Base-by-base conservation (phyloP, 2,329 filamentous ascomycete genomes). In the Pleochaeta shiraiana region DNA sequence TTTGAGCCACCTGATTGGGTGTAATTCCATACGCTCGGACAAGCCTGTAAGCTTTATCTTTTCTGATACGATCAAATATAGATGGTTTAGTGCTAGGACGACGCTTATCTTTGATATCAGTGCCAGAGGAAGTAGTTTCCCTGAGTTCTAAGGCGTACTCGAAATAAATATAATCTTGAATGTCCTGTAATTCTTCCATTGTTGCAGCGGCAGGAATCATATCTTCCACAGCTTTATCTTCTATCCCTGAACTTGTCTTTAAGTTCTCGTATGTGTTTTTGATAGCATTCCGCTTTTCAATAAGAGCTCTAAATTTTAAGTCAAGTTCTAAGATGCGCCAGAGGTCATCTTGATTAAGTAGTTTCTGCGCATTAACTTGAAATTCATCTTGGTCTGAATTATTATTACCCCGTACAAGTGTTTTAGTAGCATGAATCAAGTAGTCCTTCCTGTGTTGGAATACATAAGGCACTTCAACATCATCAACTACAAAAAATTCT, bases 381-480 rank as follows among this genome's bases (percentile, higher is more conserved):
- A 85, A 88, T 65, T 90, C 84, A 1, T 85, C 83, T 1, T 81
- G 83, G 70, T 90, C 84, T 9, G 82, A 81, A 68, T 92, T 86
- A 65, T 85, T 80, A 19, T 81, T 79, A 67, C 83, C 78, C 28
- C 79, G 75, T 72, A 84, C 80, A 64, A 79, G 76, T 6, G 81
- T 80, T 72, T 88, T 90, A 68, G 85, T 86, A 28, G 88, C 87
- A 71, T 97, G 90, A 65, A 98, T 95, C 53, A 98, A 81, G 72
- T 97, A 98, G 74, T 98, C 93, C 75, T 96, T 95, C 67, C 93
- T 89, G 72, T 98, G 93, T 74, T 96, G 92, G 74, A 96, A 96
- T 69, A 98, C 93, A 74, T 95, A 98, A 0, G 93, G 92, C 0
- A 96, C 90, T 74, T 98, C 93, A 70, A 92, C 90, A 69, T 95